Conservation (phyloP, 2,329 filamentous ascomycete genomes). For the Meredithiella fracta region DNA sequence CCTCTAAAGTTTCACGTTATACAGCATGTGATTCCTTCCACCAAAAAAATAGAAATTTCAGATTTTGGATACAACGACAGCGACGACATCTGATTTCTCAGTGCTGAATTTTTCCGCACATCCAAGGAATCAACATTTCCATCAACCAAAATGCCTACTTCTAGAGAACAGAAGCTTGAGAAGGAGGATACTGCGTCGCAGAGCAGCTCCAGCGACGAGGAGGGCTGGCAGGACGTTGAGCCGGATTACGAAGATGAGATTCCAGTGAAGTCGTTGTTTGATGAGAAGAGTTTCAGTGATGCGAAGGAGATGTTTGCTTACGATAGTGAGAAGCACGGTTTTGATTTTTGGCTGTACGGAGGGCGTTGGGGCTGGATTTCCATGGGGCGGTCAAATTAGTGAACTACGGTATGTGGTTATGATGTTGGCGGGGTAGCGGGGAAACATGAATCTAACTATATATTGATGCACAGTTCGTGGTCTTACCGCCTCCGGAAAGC, state of each 20-base stretch:
- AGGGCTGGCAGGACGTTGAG: conserved; percentile 39
- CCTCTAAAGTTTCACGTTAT: too few species aligned
- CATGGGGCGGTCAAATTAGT: conserved; percentile 58
- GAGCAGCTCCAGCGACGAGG: conserved; percentile 23
- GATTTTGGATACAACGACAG: too few species aligned
- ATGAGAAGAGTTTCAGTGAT: conserved; percentile 47
- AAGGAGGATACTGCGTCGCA: conserved; percentile 8
- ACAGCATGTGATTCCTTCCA: too few species aligned
- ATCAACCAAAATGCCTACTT: conserved; percentile 1
- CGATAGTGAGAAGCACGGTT: conserved; percentile 47
- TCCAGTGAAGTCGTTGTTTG: conserved; percentile 50
- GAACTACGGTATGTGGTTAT: conserved; percentile 38
- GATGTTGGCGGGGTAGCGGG: neutral
- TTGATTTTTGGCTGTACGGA: conserved; percentile 50
- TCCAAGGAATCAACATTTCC: neutral
- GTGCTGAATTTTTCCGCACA: neutral
- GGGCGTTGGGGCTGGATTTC: conserved; percentile 48
- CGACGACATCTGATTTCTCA: neutral
- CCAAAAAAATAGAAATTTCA: too few species aligned
- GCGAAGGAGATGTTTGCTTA: conserved; percentile 49
- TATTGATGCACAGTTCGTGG: conserved; percentile 27
- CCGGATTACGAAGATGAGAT: conserved; percentile 45
- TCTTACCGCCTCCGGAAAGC: conserved; percentile 27
- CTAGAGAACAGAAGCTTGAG: conserved; percentile 6
- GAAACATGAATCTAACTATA: neutral